These are phyloP conservation scores for Fomitopsis serialis DNA, from an alignment of 768 basidiomycete species.

Conservation along the genomic window DNA sequence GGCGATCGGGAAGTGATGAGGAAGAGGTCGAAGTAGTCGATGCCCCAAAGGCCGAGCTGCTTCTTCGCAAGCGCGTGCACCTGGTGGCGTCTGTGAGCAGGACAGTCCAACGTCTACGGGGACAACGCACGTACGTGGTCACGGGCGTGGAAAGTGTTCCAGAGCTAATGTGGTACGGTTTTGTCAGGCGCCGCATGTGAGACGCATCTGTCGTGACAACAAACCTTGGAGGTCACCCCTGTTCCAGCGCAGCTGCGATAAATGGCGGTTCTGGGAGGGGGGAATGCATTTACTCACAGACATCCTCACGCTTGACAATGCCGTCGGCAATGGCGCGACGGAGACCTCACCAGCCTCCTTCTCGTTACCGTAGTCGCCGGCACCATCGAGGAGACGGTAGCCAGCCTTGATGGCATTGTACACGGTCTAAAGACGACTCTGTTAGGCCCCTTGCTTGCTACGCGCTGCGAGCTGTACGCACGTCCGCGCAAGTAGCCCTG, in stretches of 20 bases:
- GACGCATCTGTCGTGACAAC: conserved; percentile 3
- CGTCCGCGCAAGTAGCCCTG: conserved; percentile 55
- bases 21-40: conserved; percentile 81
- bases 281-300: conserved; percentile 48
- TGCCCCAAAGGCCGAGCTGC: conserved; percentile 77
- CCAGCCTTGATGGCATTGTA: conserved; percentile 84
- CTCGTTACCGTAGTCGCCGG: conserved; percentile 87
- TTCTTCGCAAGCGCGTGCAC: conserved; percentile 27
- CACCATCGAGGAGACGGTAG: conserved; percentile 83
- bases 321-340: conserved; percentile 75
- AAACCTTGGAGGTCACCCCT: conserved; percentile 83
- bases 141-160: conserved; percentile 85
- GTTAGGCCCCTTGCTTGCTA: neutral
- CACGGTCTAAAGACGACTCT: conserved; percentile 46
- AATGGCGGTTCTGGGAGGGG: neutral
- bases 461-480: conserved; percentile 22
- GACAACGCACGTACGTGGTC: conserved; percentile 50
- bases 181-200: neutral
- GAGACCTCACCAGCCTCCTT: conserved; percentile 76
- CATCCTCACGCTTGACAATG: conserved; percentile 80
- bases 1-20: conserved; percentile 84
- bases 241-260: neutral
- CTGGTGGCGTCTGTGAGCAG: neutral
- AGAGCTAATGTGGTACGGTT: conserved; percentile 41
- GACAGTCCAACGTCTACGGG: neutral